These are phyloP conservation scores for Tetrahymena malaccensis DNA, from an alignment of 73 alveolate genomes.

Conservation along the genomic window DNA sequence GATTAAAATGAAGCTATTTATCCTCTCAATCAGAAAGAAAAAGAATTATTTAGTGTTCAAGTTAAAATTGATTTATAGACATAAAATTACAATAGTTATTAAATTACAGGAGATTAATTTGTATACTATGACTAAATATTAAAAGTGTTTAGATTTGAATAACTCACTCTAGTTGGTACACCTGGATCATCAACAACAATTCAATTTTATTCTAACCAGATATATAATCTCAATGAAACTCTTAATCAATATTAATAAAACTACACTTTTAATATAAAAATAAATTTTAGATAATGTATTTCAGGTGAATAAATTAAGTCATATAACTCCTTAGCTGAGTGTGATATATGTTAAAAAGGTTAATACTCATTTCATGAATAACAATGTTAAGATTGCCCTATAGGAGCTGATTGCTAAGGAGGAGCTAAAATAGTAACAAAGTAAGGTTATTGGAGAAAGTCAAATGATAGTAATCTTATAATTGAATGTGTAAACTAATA, in stretches of 20 bases:
- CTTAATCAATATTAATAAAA: too few species aligned
- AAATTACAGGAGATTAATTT: not conserved
- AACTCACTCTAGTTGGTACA: not conserved
- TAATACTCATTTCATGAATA: not conserved
- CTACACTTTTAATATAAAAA: not conserved
- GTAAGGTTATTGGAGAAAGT: conserved; percentile 52
- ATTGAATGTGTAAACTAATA: not conserved
- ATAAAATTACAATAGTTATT: too few species aligned
- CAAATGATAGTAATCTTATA: conserved; percentile 4
- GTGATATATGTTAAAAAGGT: conserved; percentile 13
- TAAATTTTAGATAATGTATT: not conserved
- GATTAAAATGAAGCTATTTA: not conserved
- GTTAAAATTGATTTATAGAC: not conserved
- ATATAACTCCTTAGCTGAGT: not conserved
- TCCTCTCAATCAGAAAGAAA: not conserved
- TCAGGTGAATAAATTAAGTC: not conserved
- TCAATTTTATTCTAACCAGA: not conserved
- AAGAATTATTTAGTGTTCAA: not conserved
- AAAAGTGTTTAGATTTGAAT: not conserved
- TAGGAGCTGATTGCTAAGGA: conserved; percentile 31
- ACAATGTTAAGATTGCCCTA: conserved; percentile 18
- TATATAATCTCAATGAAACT: not conserved
- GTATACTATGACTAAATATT: not conserved
- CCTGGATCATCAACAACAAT: not conserved
- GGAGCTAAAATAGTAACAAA: conserved; percentile 8